phyloP scores from a whole-genome alignment of 805 yeast species.

The Candida sithepensis region DNA sequence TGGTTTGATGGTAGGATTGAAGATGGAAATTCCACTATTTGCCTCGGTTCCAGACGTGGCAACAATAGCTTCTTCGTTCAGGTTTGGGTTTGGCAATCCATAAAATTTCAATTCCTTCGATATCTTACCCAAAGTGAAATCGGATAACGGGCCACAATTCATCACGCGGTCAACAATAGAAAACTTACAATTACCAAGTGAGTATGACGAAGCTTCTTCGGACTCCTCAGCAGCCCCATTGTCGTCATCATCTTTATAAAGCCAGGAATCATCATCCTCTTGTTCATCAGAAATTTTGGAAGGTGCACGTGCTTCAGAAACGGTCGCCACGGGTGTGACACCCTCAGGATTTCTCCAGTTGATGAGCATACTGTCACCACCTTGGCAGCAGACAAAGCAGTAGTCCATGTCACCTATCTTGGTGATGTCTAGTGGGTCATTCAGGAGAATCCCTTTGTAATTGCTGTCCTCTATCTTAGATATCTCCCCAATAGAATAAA shows the following conservation, averaged over 20 bases:
- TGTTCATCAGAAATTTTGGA: neutral
- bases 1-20: slow-evolving; percentile 70
- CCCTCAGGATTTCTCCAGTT: slow-evolving; percentile 33
- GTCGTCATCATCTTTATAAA: slow-evolving; percentile 35
- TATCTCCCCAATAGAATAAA: slow-evolving; percentile 29
- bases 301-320: slow-evolving; percentile 6
- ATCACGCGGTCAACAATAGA: slow-evolving; percentile 48
- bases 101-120: slow-evolving; percentile 51
- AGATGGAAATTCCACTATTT: slow-evolving; percentile 53
- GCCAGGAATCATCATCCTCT: slow-evolving; percentile 44
- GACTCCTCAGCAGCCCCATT: slow-evolving; percentile 1
- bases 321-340: slow-evolving; percentile 3
- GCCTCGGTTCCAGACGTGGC: slow-evolving; percentile 63
- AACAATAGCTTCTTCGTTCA: slow-evolving; percentile 61
- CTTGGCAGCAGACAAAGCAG: slow-evolving; percentile 57
- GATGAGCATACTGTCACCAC: slow-evolving; percentile 56
- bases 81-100: slow-evolving; percentile 67
- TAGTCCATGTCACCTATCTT: slow-evolving; percentile 36
- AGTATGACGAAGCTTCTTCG: neutral
- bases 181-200: slow-evolving; percentile 33
- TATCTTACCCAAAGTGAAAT: slow-evolving; percentile 60
- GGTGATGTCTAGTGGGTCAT: slow-evolving; percentile 40
- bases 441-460: slow-evolving; percentile 21
- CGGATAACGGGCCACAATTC: slow-evolving; percentile 72
- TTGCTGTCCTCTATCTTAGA: slow-evolving; percentile 15